Base-by-base conservation (phyloP, 1,284 basidiomycete species). In the Cryptococcus sp. region DNA sequence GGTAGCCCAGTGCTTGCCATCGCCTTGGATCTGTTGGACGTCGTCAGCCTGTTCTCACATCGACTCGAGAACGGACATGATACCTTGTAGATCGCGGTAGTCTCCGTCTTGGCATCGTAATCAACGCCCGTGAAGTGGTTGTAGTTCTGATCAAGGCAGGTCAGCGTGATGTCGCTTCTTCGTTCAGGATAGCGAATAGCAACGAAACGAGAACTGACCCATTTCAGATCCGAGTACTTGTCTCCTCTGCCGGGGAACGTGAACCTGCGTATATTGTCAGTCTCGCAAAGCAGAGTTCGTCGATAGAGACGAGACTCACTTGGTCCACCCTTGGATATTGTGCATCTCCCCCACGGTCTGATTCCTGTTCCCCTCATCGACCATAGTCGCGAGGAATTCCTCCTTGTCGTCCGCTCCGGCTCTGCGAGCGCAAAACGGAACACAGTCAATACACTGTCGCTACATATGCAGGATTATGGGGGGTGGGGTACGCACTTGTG, bases 241-340 rank as follows among this genome's bases (percentile, higher is more conserved):
- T 84, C 85, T 15, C 82, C 83, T 75, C 94, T 82, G 38, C 88
- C 89, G 7, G 85, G 81, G 75, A 93, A 97, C 64, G 89, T 86
- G 73, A 90, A 97, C 0, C 82, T 85, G 23, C 73, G 70, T 73
- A 23, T 72, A 77, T 1, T 71, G 71, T 66, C 66, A 35, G 6
- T 17, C 38, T 43, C 22, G 35, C 25, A 23, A 25, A 22, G 1
- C 13, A 23, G n/a, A 47, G 16, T n/a, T 25, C 35, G 25, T 5
- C 19, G 23, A 13, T 27, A 41, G 3, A 27, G 25, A 16, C 41
- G 5, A 3, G 30, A 63, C 65, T 58, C 58, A 72, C 74, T 79
- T 79, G 22, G 91, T 93, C 91, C 92, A 95, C 0, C 86, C 90
- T 85, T 89, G 85, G 27, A 95, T 90, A 65, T 89, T 82, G 76